A percentile compares a stretch with the other conserved stretches of the same genome.
Evolutionary conservation across 768 basidiomycete genomes (phyloP).

Genomic region (Cubamyces sp.): DNA sequence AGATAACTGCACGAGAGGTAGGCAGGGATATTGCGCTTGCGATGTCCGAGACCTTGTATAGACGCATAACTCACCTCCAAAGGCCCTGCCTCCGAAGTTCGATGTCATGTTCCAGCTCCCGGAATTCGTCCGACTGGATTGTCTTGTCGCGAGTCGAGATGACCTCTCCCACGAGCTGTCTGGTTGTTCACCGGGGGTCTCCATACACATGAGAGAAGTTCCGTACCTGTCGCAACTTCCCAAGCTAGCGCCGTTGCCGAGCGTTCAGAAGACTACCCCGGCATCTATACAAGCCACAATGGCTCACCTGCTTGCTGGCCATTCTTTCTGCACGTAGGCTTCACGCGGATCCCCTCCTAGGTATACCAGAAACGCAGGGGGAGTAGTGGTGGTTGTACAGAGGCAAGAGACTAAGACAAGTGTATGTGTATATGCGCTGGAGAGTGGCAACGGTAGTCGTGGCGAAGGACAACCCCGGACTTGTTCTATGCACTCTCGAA

Average conservation of each 20-base stretch:
- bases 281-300: not conserved
- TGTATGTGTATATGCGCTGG: conserved; percentile 1
- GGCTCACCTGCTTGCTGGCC: conserved; percentile 68
- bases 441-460: conserved; percentile 23
- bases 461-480: conserved; percentile 16
- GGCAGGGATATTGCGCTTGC: too few relatives aligned
- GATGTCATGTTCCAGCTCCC: conserved; percentile 81
- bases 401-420: not conserved
- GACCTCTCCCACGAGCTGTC: conserved; percentile 87
- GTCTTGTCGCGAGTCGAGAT: conserved; percentile 86
- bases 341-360: not conserved
- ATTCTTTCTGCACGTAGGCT: conserved; percentile 37
- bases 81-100: conserved; percentile 78
- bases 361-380: not conserved
- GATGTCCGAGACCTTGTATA: not conserved
- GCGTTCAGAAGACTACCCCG: conserved; percentile 1
- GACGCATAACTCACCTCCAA: conserved; percentile 54
- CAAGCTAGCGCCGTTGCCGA: conserved; percentile 52
- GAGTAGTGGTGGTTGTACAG: not conserved
- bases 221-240: conserved; percentile 75
- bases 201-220: conserved; percentile 13
- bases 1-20: too few relatives aligned
- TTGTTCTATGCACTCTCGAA: not conserved
- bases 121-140: conserved; percentile 75
- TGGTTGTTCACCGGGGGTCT: conserved; percentile 3